Conservation (phyloP, 768 basidiomycete genomes). For the Cystofilobasidium macerans region DNA sequence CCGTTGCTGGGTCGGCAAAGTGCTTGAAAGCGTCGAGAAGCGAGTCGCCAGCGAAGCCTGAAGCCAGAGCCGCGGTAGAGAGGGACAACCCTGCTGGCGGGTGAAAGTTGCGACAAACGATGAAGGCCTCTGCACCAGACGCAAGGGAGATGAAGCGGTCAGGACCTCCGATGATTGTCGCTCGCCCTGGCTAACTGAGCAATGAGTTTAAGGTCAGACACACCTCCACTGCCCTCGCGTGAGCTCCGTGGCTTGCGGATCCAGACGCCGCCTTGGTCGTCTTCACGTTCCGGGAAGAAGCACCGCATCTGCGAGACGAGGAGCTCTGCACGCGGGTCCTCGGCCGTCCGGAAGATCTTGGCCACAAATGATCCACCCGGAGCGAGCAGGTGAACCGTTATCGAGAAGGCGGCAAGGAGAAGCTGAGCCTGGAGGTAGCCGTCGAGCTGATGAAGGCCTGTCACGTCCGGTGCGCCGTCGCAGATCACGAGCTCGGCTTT, state of each 20-base stretch:
- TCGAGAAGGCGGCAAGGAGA: conserved; percentile 41
- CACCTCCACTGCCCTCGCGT: conserved; percentile 41
- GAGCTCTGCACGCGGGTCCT: conserved; percentile 36
- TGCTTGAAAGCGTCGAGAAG: conserved; percentile 18
- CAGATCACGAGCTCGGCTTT: conserved; percentile 43
- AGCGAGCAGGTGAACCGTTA: conserved; percentile 41
- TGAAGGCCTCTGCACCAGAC: conserved; percentile 25
- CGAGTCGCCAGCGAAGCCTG: conserved; percentile 12
- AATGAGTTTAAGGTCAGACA: conserved; percentile 23
- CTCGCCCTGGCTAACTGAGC: too few species aligned
- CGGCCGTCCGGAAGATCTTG: conserved; percentile 42
- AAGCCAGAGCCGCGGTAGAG: not conserved
- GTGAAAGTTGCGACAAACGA: conserved; percentile 18
- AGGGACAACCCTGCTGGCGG: not conserved
- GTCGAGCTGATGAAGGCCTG: conserved; percentile 44
- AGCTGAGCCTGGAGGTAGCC: conserved; percentile 43
- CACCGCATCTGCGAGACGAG: conserved; percentile 40
- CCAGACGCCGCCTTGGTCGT: conserved; percentile 37
- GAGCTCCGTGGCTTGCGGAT: conserved; percentile 42
- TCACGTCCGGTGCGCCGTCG: conserved; percentile 45
- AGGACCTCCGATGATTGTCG: too few species aligned
- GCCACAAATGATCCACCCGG: conserved; percentile 41
- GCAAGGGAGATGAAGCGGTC: too few species aligned
- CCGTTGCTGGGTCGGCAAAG: not conserved
- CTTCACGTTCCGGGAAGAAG: conserved; percentile 36